Evolutionary conservation across 2,329 filamentous ascomycete genomes (phyloP).

Genomic region (Colletotrichum musae): DNA sequence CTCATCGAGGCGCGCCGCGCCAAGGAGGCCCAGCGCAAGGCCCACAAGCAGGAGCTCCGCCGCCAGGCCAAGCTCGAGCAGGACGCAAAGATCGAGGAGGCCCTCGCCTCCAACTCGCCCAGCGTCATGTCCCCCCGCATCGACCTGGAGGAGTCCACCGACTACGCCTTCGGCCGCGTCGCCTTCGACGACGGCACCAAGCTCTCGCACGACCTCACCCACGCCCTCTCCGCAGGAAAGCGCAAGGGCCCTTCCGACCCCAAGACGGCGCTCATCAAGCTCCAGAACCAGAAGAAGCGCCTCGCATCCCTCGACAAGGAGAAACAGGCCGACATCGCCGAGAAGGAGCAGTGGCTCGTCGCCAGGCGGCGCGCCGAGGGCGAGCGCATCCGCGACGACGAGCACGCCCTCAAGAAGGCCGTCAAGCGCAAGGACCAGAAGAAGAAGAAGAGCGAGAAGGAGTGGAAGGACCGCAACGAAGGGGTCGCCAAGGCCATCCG

Average conservation of each 20-base stretch:
- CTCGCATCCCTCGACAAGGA: slow-evolving; percentile 81
- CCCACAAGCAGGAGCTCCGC: slow-evolving; percentile 89
- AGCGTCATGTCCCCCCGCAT: slow-evolving; percentile 70
- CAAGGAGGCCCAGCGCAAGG: slow-evolving; percentile 89
- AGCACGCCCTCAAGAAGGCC: slow-evolving; percentile 90
- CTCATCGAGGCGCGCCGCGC: slow-evolving; percentile 89
- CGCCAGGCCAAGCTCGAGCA: slow-evolving; percentile 85
- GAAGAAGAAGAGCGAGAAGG: slow-evolving; percentile 93
- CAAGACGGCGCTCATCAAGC: slow-evolving; percentile 86
- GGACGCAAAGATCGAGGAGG: slow-evolving; percentile 75
- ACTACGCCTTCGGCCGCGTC: slow-evolving; percentile 93
- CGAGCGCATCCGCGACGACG: slow-evolving; percentile 90
- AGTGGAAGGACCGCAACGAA: slow-evolving; percentile 83
- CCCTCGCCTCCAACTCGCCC: slow-evolving; percentile 74
- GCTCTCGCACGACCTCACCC: slow-evolving; percentile 80
- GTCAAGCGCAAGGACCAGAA: slow-evolving; percentile 91
- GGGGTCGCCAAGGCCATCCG: slow-evolving; percentile 83
- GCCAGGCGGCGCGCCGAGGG: slow-evolving; percentile 91
- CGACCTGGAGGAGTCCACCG: slow-evolving; percentile 62
- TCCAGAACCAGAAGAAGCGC: slow-evolving; percentile 88
- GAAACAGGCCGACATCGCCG: slow-evolving; percentile 88
- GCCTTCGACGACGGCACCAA: slow-evolving; percentile 89
- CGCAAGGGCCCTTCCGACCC: slow-evolving; percentile 88
- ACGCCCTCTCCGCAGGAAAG: slow-evolving; percentile 68
- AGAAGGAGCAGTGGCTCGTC: slow-evolving; percentile 95